Conservation (phyloP, 345 rosid species). For the Brassica juncea region DNA sequence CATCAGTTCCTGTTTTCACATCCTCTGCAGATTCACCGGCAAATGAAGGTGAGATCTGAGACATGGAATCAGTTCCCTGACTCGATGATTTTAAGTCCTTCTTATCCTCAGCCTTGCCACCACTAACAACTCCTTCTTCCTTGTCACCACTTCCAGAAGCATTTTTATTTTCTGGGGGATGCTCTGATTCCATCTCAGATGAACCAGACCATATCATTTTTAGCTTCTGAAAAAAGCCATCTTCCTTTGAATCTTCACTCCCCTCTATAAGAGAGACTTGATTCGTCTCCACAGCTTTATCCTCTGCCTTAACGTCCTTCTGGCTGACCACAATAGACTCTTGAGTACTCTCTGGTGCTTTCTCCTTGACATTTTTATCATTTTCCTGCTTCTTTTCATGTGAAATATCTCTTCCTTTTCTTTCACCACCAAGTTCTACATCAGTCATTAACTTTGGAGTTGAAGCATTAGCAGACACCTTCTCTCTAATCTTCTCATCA, state of each 20-base stretch:
- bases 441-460: conserved; percentile 29
- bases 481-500: conserved; percentile 21
- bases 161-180: conserved; percentile 14
- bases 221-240: conserved; percentile 45
- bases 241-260: conserved; percentile 42
- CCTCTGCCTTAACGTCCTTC: conserved; percentile 15
- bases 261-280: conserved; percentile 30
- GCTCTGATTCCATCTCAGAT: conserved; percentile 32
- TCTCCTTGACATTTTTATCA: conserved; percentile 9
- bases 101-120: conserved; percentile 33
- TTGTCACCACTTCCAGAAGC: conserved; percentile 31
- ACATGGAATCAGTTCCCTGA: conserved; percentile 20
- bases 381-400: conserved; percentile 25
- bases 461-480: conserved; percentile 20
- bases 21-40: conserved; percentile 32
- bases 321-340: conserved; percentile 24
- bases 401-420: conserved; percentile 12
- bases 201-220: conserved; percentile 56
- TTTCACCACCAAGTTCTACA: conserved; percentile 33
- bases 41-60: conserved; percentile 28
- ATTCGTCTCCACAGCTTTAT: conserved; percentile 18
- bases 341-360: conserved; percentile 1
- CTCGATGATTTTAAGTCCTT: conserved; percentile 26
- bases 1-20: conserved; percentile 35
- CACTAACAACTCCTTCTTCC: conserved; percentile 23